phyloP scores from a whole-genome alignment of 345 rosid genomes.

The Ceriops tagal region DNA sequence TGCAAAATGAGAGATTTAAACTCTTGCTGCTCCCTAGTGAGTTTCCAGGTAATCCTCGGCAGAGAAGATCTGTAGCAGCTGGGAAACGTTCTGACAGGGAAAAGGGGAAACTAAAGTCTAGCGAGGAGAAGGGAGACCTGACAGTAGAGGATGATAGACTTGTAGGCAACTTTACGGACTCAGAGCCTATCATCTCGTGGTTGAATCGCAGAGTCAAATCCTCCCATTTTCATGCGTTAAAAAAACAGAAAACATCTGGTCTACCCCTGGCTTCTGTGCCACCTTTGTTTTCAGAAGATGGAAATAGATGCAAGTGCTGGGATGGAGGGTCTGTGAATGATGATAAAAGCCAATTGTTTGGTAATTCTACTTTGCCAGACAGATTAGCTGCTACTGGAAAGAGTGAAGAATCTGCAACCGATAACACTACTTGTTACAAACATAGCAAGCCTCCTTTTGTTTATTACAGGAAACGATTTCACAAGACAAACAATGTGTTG shows the following conservation, averaged over 20 bases:
- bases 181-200: conserved; percentile 94
- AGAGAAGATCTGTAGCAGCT: conserved; percentile 40
- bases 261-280: conserved; percentile 15
- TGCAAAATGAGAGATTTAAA: conserved; percentile 80
- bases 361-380: conserved; percentile 32
- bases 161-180: conserved; percentile 55
- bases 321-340: conserved; percentile 28
- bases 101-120: conserved; percentile 34
- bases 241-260: conserved; percentile 48
- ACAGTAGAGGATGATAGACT: conserved; percentile 49
- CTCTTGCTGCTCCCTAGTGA: conserved; percentile 78
- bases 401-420: conserved; percentile 31
- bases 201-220: conserved; percentile 54
- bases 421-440: conserved; percentile 30
- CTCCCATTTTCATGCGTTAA: conserved; percentile 42
- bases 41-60: conserved; percentile 50
- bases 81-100: conserved; percentile 31
- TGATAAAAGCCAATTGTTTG: conserved; percentile 25
- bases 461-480: conserved; percentile 75
- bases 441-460: conserved; percentile 58
- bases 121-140: conserved; percentile 36
- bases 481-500: conserved; percentile 28
- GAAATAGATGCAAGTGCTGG: conserved; percentile 24
- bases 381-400: conserved; percentile 31
- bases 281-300: conserved; percentile 22